Conservation (phyloP, 139 green algal genomes). For the Marvania coccoides region DNA sequence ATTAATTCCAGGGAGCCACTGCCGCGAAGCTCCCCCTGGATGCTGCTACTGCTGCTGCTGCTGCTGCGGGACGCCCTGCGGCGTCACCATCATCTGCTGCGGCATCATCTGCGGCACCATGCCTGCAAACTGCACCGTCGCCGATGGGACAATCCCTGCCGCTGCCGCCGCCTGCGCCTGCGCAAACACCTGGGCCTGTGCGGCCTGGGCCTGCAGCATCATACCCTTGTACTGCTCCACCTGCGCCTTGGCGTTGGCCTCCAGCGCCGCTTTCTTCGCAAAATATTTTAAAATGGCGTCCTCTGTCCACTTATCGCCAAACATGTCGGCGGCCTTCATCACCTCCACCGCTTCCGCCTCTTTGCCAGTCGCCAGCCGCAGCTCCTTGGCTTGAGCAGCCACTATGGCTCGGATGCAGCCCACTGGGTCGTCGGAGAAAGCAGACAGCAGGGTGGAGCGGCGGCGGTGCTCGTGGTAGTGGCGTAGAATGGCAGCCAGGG, state of each 20-base stretch:
- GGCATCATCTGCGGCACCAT: neutral
- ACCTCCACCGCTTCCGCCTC: slow-evolving; percentile 4
- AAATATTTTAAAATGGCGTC: slow-evolving; percentile 68
- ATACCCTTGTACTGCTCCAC: neutral
- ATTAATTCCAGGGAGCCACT: neutral
- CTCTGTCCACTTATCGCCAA: slow-evolving; percentile 67
- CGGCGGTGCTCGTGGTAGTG: slow-evolving; percentile 43
- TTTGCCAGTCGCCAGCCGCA: slow-evolving; percentile 23
- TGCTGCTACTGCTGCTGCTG: neutral
- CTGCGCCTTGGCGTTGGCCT: neutral
- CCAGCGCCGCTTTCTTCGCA: neutral
- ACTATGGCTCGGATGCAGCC: slow-evolving; percentile 74
- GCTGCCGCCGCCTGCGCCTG: neutral
- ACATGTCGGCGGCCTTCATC: slow-evolving; percentile 24
- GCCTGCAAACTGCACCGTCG: neutral
- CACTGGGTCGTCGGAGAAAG: slow-evolving; percentile 61
- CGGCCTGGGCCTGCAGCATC: neutral
- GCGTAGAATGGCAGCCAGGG: slow-evolving; percentile 2
- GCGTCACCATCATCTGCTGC: neutral
- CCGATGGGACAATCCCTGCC: neutral
- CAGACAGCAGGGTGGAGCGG: slow-evolving; percentile 58
- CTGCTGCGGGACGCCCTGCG: slow-evolving; percentile 1
- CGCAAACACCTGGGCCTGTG: neutral
- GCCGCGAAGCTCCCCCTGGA: neutral
- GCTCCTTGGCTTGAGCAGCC: slow-evolving; percentile 38